Percentiles rank a stretch among this genome's conserved stretches.
These are phyloP conservation scores for Aspergillus ochraceus DNA, from an alignment of 2,329 filamentous ascomycete species.

Conservation along the genomic window DNA sequence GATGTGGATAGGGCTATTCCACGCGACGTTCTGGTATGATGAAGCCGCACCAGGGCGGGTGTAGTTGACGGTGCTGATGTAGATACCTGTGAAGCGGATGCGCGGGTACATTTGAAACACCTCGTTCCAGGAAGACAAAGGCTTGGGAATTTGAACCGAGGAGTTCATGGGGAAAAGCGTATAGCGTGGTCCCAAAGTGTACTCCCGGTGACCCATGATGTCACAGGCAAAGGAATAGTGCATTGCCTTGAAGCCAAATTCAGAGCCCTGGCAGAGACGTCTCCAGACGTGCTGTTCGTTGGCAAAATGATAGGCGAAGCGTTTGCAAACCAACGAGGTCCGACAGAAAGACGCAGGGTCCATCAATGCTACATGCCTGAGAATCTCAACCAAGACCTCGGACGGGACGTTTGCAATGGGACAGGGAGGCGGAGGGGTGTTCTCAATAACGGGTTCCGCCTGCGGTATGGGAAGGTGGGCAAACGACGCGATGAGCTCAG, in stretches of 20 bases:
- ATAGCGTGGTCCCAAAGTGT: conserved; percentile 33
- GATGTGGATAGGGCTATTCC: conserved; percentile 83
- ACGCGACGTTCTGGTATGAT: conserved; percentile 66
- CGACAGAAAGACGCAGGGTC: conserved; percentile 78
- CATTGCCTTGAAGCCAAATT: conserved; percentile 82
- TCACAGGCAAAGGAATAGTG: conserved; percentile 73
- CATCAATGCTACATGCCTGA: conserved; percentile 69
- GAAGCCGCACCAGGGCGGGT: conserved; percentile 75
- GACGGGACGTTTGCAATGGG: conserved; percentile 75
- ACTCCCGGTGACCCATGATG: conserved; percentile 48
- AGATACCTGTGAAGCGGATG: conserved; percentile 90
- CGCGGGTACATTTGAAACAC: conserved; percentile 84
- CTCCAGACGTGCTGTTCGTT: conserved; percentile 89
- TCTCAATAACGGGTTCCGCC: conserved; percentile 68
- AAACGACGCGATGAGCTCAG: conserved; percentile 76
- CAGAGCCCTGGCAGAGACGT: conserved; percentile 65
- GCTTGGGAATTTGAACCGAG: conserved; percentile 33
- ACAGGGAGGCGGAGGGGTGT: conserved; percentile 72
- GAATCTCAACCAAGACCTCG: conserved; percentile 79
- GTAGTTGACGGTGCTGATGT: conserved; percentile 97
- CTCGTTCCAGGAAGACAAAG: conserved; percentile 55
- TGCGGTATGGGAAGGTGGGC: conserved; percentile 67
- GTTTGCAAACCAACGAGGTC: conserved; percentile 79
- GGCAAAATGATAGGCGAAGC: conserved; percentile 78
- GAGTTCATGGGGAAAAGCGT: conserved; percentile 34